Evolutionary conservation across 768 basidiomycete genomes (phyloP), one percentile per base, ranked within the genome.

Genomic region (Boletus tylopilopsis): DNA sequence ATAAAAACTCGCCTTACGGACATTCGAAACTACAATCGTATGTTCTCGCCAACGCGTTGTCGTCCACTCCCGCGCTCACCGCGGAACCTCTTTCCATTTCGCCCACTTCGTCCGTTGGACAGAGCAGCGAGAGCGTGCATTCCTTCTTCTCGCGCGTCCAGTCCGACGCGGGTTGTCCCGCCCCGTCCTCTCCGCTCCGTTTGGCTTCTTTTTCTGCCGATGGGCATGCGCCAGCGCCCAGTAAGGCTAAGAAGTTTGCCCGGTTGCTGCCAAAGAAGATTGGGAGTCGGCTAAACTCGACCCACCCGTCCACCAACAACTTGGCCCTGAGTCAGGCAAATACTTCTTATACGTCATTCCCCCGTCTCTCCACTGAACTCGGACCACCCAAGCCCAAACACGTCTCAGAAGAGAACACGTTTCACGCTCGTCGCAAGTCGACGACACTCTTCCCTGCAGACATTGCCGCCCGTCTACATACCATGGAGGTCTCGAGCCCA

Each of bases 401-500:
- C 47, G 16, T 55, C 33, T 60, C 60, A 36, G 64, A 67, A 45
- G 60, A 62, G 57, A 68, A 68, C 54, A 70, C 62, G 2, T 68
- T 68, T 27, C 68, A 69, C 49, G 58, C 67, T 16, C 67, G 68
- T 45, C 66, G 68, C 49, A 68, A 68, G 58, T 68, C 67, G 46
- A 56, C 64, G 23, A 67, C 62, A 6, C 54, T 68, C 50, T 68
- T 70, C 32, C 66, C 66, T 2, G 55, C 57, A 39, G 63, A 66
- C 45, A 44, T 67, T 16, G 49, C 42, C 41, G 44, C 63, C 37
- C 66, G 60, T 45, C 49, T 67, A 39, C 66, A 68, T 18, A 58
- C 67, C 27, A 64, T 67, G 47, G 66, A 67, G 16, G 66, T 67
- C 24, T 68, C 57, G 2, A 53, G 24, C 36, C 68, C 66, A n/a